Conservation (phyloP, 345 rosid species). For the Corymbia maculata region DNA sequence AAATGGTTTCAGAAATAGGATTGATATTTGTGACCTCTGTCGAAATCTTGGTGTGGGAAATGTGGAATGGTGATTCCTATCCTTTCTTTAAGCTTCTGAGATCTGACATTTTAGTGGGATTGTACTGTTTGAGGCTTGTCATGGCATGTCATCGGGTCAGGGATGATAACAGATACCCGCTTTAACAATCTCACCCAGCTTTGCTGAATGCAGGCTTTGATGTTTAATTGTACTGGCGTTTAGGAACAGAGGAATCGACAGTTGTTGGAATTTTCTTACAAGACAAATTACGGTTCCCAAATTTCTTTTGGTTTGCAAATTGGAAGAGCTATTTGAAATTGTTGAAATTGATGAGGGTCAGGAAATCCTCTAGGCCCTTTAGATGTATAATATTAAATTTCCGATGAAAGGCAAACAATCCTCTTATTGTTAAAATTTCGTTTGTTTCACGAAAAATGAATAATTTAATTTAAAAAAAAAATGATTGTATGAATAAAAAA, state of each 20-base stretch:
- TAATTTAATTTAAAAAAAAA: too few relatives aligned
- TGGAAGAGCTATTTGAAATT: not conserved
- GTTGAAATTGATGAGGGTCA: not conserved
- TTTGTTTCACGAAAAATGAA: not conserved
- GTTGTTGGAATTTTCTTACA: not conserved
- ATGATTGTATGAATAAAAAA: too few relatives aligned
- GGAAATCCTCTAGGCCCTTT: not conserved
- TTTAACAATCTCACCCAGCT: not conserved
- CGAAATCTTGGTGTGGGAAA: not conserved
- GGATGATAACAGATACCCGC: not conserved
- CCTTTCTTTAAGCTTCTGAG: not conserved
- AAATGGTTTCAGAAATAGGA: not conserved
- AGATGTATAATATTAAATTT: not conserved
- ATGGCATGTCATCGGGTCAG: not conserved
- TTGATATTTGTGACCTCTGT: not conserved
- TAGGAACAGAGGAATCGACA: not conserved
- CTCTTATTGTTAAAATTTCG: not conserved
- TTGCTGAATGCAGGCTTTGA: not conserved
- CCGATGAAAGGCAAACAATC: not conserved
- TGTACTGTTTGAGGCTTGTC: not conserved
- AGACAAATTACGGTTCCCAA: not conserved
- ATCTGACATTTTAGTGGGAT: not conserved
- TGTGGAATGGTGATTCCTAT: not conserved
- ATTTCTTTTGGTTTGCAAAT: not conserved
- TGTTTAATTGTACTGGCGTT: not conserved